These are phyloP conservation scores for Pythium volutum DNA, from an alignment of 352 stramenopile genomes.

Conservation along the genomic window DNA sequence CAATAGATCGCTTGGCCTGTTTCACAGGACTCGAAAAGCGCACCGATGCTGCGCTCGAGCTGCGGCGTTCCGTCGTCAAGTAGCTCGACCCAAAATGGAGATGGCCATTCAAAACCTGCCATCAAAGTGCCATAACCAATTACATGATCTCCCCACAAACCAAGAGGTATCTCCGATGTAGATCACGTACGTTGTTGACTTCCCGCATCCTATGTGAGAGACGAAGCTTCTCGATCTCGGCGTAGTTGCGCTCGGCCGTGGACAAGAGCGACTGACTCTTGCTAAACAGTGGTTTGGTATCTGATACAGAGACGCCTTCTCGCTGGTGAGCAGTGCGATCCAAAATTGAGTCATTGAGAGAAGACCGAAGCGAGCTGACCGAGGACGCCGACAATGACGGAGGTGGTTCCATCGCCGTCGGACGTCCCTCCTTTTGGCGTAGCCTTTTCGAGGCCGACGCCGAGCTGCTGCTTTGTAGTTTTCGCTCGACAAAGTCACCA, in stretches of 20 bases:
- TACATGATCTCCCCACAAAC: neutral
- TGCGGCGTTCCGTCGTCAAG: conserved; percentile 23
- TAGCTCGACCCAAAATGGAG: conserved; percentile 55
- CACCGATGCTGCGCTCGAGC: conserved; percentile 1
- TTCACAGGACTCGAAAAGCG: conserved; percentile 5
- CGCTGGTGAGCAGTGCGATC: conserved; percentile 10
- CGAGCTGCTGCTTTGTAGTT: conserved; percentile 35
- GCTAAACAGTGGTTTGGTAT: neutral
- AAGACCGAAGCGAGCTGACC: conserved; percentile 28
- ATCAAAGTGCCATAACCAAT: neutral
- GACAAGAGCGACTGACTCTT: conserved; percentile 24
- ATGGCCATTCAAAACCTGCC: conserved; percentile 54
- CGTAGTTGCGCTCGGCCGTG: conserved; percentile 46
- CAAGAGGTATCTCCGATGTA: neutral
- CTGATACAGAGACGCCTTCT: neutral
- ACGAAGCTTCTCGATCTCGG: conserved; percentile 58
- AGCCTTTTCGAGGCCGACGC: neutral
- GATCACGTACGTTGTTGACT: conserved; percentile 58
- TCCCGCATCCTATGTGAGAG: conserved; percentile 65
- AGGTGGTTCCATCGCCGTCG: conserved; percentile 36
- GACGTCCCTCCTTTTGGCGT: neutral
- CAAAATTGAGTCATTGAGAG: conserved; percentile 35
- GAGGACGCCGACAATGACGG: conserved; percentile 37
- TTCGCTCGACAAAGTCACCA: conserved; percentile 64
- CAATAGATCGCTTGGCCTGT: neutral